phyloP scores from a whole-genome alignment of 1,284 basidiomycete species.

The Puccinia coronata region DNA sequence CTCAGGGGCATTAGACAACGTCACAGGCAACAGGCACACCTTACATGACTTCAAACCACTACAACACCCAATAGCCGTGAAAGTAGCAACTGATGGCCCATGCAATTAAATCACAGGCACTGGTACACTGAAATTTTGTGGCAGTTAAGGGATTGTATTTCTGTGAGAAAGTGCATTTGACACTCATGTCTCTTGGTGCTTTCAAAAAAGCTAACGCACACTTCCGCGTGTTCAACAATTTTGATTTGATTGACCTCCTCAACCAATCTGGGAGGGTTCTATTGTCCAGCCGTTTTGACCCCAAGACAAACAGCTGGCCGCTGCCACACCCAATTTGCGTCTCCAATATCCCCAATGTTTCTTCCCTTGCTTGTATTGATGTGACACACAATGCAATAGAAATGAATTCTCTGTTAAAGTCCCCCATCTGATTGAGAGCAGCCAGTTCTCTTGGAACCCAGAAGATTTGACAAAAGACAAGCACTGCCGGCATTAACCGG shows the following conservation, averaged over 20 bases:
- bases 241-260: not conserved
- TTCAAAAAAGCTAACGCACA: not conserved
- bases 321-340: not conserved
- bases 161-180: constrained; percentile 2
- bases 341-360: not conserved
- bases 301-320: not conserved
- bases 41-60: too few relatives aligned
- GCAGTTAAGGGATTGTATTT: not conserved
- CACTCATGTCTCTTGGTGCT: not conserved
- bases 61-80: too few relatives aligned
- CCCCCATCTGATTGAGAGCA: too few relatives aligned
- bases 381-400: not conserved
- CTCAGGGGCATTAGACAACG: too few relatives aligned
- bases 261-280: not conserved
- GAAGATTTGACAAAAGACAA: not conserved
- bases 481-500: too few relatives aligned
- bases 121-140: too few relatives aligned
- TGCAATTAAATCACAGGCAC: too few relatives aligned
- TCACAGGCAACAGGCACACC: too few relatives aligned
- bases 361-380: not conserved
- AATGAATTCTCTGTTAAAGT: not conserved
- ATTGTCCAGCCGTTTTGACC: not conserved
- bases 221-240: not conserved
- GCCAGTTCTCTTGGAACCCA: too few relatives aligned
- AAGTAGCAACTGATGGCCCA: too few relatives aligned